Evolutionary conservation across 805 yeast species (phyloP).

Genomic region (Saccharomycopsis sp.): DNA sequence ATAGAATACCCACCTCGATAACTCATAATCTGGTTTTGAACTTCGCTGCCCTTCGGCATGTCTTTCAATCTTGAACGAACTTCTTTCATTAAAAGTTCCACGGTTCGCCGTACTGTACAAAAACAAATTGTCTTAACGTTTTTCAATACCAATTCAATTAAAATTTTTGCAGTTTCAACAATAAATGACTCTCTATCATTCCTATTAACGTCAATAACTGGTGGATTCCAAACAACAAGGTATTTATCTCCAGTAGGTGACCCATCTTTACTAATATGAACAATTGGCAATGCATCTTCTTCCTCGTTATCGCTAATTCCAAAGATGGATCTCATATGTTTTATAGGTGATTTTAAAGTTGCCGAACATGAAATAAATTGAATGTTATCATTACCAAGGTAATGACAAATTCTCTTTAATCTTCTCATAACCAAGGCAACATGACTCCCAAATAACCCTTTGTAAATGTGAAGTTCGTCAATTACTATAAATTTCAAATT

Average conservation of each 20-base stretch:
- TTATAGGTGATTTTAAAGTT: constrained; percentile 66
- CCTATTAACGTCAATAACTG: constrained; percentile 54
- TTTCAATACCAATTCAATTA: constrained; percentile 56
- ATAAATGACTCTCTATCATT: constrained; percentile 59
- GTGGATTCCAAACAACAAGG: constrained; percentile 81
- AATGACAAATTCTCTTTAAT: constrained; percentile 54
- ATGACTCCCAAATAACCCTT: constrained; percentile 88
- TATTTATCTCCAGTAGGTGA: constrained; percentile 79
- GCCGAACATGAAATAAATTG: constrained; percentile 91
- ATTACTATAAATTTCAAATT: constrained; percentile 69
- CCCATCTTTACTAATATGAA: constrained; percentile 71
- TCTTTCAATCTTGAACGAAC: constrained; percentile 50
- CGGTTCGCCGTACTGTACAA: constrained; percentile 77
- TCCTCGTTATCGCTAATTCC: constrained; percentile 37
- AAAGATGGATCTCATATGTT: constrained; percentile 68
- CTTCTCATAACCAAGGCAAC: constrained; percentile 82
- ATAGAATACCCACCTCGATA: constrained; percentile 94
- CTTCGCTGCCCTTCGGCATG: constrained; percentile 36
- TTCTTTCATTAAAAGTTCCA: constrained; percentile 84
- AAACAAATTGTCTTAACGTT: constrained; percentile 82
- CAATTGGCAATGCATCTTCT: constrained; percentile 37
- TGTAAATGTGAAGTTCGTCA: constrained; percentile 81
- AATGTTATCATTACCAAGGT: constrained; percentile 45
- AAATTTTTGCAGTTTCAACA: constrained; percentile 64
- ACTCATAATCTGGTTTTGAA: constrained; percentile 69